Conservation (phyloP, 2,329 filamentous ascomycete species). For the Raffaelea deltoideospora region DNA sequence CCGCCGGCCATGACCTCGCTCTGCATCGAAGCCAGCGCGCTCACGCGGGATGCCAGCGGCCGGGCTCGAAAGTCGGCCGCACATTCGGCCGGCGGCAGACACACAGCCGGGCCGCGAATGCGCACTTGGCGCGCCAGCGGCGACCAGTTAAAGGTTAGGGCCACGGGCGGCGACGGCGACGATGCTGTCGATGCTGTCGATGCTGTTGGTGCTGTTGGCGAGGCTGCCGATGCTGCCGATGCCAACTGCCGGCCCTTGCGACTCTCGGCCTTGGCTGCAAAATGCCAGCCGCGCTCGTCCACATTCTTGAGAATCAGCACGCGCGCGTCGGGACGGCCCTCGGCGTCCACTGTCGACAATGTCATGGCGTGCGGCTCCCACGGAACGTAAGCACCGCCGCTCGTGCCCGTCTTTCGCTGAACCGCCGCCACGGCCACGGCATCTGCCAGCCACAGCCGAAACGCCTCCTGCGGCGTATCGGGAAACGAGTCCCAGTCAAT, state of each 20-base stretch:
- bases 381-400: neutral
- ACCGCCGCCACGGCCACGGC: conserved; percentile 1
- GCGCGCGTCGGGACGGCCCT: conserved; percentile 5
- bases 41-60: conserved; percentile 3
- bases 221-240: too few relatives aligned
- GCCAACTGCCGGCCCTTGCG: conserved; percentile 7
- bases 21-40: conserved; percentile 3
- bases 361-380: conserved; percentile 8
- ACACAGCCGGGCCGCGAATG: conserved; percentile 3
- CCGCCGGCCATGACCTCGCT: conserved; percentile 1
- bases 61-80: conserved; percentile 5
- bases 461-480: conserved; percentile 5
- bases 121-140: conserved; percentile 6
- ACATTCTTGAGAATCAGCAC: conserved; percentile 9
- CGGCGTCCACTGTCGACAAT: conserved; percentile 5
- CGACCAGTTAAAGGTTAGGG: conserved; percentile 8
- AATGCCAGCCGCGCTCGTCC: conserved; percentile 8
- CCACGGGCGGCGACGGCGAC: neutral
- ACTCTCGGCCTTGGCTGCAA: conserved; percentile 5
- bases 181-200: neutral
- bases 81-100: conserved; percentile 2
- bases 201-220: neutral
- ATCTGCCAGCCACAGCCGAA: conserved; percentile 5
- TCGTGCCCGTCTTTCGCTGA: neutral
- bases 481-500: conserved; percentile 3